A percentile compares a stretch with the other conserved stretches of the same genome.
Conservation (phyloP, 495 filamentous ascomycete genomes). For the Penicillium verhagenii region DNA sequence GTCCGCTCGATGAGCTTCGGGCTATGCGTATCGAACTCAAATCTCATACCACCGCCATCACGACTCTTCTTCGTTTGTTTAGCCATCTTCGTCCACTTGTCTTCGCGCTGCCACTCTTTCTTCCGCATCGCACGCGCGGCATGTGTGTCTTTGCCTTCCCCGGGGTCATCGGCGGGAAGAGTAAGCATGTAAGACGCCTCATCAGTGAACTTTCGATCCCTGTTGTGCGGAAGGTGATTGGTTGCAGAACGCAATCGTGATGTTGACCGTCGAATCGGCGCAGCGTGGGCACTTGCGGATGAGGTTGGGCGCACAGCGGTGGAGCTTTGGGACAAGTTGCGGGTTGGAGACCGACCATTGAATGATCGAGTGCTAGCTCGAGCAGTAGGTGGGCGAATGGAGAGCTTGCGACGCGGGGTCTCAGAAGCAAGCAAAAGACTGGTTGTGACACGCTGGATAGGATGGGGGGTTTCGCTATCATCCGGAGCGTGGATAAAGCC, state of each 20-base stretch:
- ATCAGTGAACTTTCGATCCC: conserved; percentile 71
- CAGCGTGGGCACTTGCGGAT: conserved; percentile 46
- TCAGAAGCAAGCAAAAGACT: conserved; percentile 63
- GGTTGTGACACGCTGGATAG: conserved; percentile 66
- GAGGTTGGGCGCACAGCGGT: conserved; percentile 36
- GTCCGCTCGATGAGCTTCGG: conserved; percentile 85
- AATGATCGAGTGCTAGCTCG: conserved; percentile 45
- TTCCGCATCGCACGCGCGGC: conserved; percentile 60
- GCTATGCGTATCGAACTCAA: conserved; percentile 82
- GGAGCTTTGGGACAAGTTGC: conserved; percentile 36
- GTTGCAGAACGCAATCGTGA: conserved; percentile 60
- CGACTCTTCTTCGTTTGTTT: conserved; percentile 54
- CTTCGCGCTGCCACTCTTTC: conserved; percentile 80
- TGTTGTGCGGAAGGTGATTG: conserved; percentile 75
- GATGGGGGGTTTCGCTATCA: conserved; percentile 45
- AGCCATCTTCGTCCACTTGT: conserved; percentile 98
- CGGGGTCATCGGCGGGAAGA: conserved; percentile 63
- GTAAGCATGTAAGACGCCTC: conserved; percentile 91
- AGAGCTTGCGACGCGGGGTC: conserved; percentile 56
- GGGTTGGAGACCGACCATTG: conserved; percentile 54
- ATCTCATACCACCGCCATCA: conserved; percentile 79
- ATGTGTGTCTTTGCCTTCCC: conserved; percentile 52
- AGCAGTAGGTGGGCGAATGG: conserved; percentile 48
- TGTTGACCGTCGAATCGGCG: conserved; percentile 37
- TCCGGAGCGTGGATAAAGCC: conserved; percentile 75